A percentile compares a stretch with the other conserved stretches of the same genome.
phyloP scores from a whole-genome alignment of 1,284 basidiomycete species.

The Hemileia vastatrix region DNA sequence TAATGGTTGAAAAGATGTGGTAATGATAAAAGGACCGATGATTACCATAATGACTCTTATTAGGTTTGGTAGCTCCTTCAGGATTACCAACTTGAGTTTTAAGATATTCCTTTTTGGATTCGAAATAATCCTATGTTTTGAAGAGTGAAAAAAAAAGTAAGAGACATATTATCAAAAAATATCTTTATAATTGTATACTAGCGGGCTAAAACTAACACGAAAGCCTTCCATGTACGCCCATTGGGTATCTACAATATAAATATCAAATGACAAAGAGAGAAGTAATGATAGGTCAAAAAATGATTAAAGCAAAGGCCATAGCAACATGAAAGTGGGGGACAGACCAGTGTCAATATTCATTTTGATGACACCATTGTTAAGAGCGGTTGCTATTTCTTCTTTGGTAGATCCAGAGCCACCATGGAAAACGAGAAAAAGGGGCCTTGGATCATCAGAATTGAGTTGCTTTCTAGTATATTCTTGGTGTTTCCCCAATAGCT shows the following conservation, averaged over 20 bases:
- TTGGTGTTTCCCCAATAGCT: constrained; percentile 89
- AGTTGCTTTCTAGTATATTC: constrained; percentile 62
- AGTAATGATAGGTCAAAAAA: background rate
- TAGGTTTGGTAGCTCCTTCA: constrained; percentile 84
- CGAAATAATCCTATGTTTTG: constrained; percentile 70
- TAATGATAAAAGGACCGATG: background rate
- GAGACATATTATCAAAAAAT: background rate
- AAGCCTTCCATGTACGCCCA: constrained; percentile 86
- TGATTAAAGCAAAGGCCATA: background rate
- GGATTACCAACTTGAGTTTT: constrained; percentile 75
- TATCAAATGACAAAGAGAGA: too few relatives aligned
- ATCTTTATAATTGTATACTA: background rate
- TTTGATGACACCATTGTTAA: constrained; percentile 84
- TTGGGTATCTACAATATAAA: constrained; percentile 58
- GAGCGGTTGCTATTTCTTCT: constrained; percentile 90
- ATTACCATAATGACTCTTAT: constrained; percentile 63
- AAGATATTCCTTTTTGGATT: constrained; percentile 74
- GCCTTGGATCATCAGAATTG: constrained; percentile 59
- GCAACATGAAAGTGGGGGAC: background rate
- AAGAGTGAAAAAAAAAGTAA: too few relatives aligned
- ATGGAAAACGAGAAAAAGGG: constrained; percentile 98
- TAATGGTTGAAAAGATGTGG: background rate
- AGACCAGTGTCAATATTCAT: constrained; percentile 24
- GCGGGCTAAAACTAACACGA: constrained; percentile 23
- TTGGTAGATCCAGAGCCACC: constrained; percentile 96